Conservation (phyloP, 371 early-diverging fungal genomes). For the Rhizopus arrhizus region DNA sequence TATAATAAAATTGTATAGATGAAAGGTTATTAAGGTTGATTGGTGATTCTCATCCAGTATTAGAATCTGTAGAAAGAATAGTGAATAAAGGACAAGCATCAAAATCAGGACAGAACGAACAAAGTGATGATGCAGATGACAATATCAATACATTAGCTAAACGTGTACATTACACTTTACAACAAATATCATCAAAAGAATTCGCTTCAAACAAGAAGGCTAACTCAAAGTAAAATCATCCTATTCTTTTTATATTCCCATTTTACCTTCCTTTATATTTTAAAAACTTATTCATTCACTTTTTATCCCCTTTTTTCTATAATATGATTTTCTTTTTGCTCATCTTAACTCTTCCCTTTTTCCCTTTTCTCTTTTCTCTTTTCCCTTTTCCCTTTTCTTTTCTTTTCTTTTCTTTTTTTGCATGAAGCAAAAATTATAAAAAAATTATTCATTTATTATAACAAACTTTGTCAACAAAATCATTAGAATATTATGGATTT, state of each 20-base stretch:
- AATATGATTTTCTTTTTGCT: neutral
- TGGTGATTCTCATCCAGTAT: constrained; percentile 37
- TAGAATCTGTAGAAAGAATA: constrained; percentile 41
- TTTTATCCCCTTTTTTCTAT: too few species aligned
- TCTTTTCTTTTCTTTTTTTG: too few species aligned
- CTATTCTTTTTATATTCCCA: neutral
- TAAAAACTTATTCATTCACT: neutral
- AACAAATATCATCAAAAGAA: constrained; percentile 16
- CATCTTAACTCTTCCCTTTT: neutral
- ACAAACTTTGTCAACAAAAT: too few species aligned
- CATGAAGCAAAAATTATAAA: neutral
- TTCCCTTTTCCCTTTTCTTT: neutral
- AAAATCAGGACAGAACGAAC: constrained; percentile 13
- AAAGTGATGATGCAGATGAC: constrained; percentile 42
- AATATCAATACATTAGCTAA: constrained; percentile 48
- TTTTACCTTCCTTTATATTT: neutral
- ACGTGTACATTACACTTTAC: constrained; percentile 35
- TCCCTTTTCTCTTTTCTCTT: neutral
- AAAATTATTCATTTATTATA: too few species aligned
- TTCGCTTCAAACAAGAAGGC: constrained; percentile 3
- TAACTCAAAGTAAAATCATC: constrained; percentile 1
- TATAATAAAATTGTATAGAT: constrained; percentile 14
- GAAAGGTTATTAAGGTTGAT: constrained; percentile 37
- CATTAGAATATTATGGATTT: too few species aligned
- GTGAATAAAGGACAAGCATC: constrained; percentile 26